Percentiles rank a stretch among this genome's conserved stretches.
Conservation (phyloP, 768 basidiomycete species). For the Kwoniella sp. region DNA sequence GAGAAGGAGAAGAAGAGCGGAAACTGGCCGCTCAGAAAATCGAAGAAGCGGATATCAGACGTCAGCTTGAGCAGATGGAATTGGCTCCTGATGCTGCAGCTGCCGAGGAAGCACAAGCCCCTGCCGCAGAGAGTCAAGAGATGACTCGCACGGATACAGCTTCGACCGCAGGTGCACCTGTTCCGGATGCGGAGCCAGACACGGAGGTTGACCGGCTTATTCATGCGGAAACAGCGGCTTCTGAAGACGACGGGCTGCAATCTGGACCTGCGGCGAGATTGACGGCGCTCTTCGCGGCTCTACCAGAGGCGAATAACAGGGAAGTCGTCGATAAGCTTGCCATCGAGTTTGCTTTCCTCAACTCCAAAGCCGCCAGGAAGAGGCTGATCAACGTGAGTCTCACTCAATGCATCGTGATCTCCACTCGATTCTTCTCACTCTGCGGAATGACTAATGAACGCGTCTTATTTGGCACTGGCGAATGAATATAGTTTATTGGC, state of each 20-base stretch:
- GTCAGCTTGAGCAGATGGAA: conserved; percentile 76
- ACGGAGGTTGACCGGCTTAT: conserved; percentile 14
- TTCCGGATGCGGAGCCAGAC: background rate
- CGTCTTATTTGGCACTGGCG: background rate
- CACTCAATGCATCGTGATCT: background rate
- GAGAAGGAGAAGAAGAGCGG: conserved; percentile 55
- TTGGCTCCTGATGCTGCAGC: conserved; percentile 17
- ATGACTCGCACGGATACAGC: conserved; percentile 31
- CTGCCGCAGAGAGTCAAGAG: conserved; percentile 13
- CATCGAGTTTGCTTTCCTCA: conserved; percentile 92
- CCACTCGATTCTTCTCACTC: background rate
- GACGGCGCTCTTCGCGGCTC: conserved; percentile 81
- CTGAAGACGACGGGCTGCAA: conserved; percentile 66
- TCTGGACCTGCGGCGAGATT: conserved; percentile 88
- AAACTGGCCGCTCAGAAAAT: conserved; percentile 58
- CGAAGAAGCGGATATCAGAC: conserved; percentile 67
- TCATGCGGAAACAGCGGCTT: conserved; percentile 6
- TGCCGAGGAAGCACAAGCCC: conserved; percentile 3
- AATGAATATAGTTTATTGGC: conserved; percentile 60
- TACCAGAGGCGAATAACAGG: conserved; percentile 93
- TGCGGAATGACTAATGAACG: no score
- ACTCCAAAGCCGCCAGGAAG: conserved; percentile 94
- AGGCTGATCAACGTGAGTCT: conserved; percentile 74
- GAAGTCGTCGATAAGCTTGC: conserved; percentile 88
- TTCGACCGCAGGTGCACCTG: conserved; percentile 15